Evolutionary conservation across 371 early-diverging fungal genomes (phyloP).

Genomic region (Neoconidiobolus thromboides): DNA sequence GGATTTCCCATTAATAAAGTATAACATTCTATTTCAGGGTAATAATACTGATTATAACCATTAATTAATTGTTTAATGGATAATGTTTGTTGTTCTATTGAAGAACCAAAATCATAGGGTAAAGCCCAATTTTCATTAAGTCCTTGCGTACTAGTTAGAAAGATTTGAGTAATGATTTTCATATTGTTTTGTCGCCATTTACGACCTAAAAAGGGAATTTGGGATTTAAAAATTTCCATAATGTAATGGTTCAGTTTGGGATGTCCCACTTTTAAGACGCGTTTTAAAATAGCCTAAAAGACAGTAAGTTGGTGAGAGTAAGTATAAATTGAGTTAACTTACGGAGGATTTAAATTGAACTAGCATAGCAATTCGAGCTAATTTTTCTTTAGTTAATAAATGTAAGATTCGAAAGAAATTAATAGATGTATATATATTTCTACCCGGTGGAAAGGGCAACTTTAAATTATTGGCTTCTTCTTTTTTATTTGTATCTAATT

Average conservation of each 20-base stretch:
- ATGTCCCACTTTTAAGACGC: constrained; percentile 47
- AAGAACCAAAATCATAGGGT: background rate
- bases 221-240: constrained; percentile 57
- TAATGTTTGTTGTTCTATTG: background rate
- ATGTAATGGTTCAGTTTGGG: constrained; percentile 44
- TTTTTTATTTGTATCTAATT: background rate
- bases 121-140: constrained; percentile 1
- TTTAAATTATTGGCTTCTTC: background rate
- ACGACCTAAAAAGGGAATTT: constrained; percentile 55
- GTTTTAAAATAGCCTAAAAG: constrained; percentile 43
- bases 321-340: constrained; percentile 5
- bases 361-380: constrained; percentile 48
- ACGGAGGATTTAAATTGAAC: constrained; percentile 73
- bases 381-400: constrained; percentile 58
- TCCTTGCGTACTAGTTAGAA: background rate
- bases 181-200: constrained; percentile 56
- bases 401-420: constrained; percentile 57
- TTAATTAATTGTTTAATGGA: background rate
- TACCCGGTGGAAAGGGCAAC: constrained; percentile 11
- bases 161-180: constrained; percentile 1
- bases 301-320: background rate
- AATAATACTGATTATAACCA: background rate
- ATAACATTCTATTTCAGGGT: background rate
- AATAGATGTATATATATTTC: constrained; percentile 59
- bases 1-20: background rate